Evolutionary conservation across 306 rosid genomes (phyloP).

Genomic region (Medicago arabica): DNA sequence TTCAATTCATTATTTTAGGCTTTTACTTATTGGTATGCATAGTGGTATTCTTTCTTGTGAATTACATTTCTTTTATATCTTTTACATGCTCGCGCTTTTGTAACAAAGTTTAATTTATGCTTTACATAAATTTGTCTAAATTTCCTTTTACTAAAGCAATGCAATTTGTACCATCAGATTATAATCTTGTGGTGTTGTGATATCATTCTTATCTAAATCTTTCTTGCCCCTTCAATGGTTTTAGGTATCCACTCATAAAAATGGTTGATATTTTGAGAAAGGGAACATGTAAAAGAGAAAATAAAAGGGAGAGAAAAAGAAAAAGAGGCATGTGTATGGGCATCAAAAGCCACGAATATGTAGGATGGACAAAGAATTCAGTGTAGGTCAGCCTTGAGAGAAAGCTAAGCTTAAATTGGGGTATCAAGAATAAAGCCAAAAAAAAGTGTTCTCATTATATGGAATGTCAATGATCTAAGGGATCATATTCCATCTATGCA

Average conservation of each 20-base stretch:
- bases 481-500: slow-evolving; percentile 47
- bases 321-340: slow-evolving; percentile 53
- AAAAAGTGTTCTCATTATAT: slow-evolving; percentile 36
- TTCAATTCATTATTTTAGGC: slow-evolving; percentile 42
- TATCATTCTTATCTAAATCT: slow-evolving; percentile 43
- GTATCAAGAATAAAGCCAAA: slow-evolving; percentile 62
- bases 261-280: slow-evolving; percentile 57
- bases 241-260: slow-evolving; percentile 50
- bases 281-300: slow-evolving; percentile 47
- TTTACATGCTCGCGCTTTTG: slow-evolving; percentile 56
- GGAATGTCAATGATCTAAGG: slow-evolving; percentile 58
- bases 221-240: slow-evolving; percentile 48
- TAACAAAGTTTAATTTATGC: slow-evolving; percentile 61
- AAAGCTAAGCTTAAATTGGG: slow-evolving; percentile 50
- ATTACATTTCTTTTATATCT: slow-evolving; percentile 59
- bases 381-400: slow-evolving; percentile 61
- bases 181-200: slow-evolving; percentile 44
- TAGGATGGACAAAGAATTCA: slow-evolving; percentile 45
- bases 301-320: slow-evolving; percentile 51
- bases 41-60: slow-evolving; percentile 52
- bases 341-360: slow-evolving; percentile 58
- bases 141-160: slow-evolving; percentile 54
- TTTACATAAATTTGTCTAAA: slow-evolving; percentile 55
- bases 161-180: slow-evolving; percentile 51
- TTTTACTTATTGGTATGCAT: slow-evolving; percentile 33